Percentiles rank a stretch among this genome's conserved stretches.
These are phyloP conservation scores for Basipetospora chlamydospora DNA, from an alignment of 2,329 filamentous ascomycete genomes.

Conservation along the genomic window DNA sequence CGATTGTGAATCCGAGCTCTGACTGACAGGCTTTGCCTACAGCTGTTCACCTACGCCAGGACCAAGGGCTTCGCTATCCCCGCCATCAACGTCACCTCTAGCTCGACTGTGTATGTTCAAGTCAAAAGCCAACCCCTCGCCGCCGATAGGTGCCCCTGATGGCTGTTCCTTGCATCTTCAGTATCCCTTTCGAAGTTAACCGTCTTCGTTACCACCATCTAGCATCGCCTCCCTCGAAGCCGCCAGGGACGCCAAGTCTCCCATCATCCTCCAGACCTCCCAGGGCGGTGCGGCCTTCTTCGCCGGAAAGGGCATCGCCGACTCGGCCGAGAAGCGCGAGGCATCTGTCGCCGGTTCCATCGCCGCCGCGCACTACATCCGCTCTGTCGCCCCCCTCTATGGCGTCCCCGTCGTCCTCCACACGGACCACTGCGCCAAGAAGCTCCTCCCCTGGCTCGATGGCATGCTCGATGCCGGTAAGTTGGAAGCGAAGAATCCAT, in stretches of 20 bases:
- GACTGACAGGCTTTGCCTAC: not conserved
- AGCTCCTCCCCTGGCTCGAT: conserved; percentile 95
- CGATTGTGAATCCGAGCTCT: no score
- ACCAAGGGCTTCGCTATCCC: conserved; percentile 81
- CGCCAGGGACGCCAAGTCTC: conserved; percentile 78
- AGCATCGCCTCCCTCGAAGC: conserved; percentile 76
- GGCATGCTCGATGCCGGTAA: conserved; percentile 67
- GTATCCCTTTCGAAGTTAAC: no score
- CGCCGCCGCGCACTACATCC: conserved; percentile 87
- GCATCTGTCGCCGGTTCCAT: conserved; percentile 80
- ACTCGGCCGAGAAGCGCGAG: conserved; percentile 51
- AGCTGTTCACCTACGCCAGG: conserved; percentile 80
- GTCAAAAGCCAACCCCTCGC: not conserved
- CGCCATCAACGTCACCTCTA: conserved; percentile 87
- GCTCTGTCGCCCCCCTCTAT: conserved; percentile 55
- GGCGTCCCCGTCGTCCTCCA: conserved; percentile 66
- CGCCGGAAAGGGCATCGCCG: conserved; percentile 76
- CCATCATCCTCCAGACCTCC: conserved; percentile 84
- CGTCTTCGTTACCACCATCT: no score
- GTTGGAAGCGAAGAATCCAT: no score
- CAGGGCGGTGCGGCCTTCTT: conserved; percentile 92
- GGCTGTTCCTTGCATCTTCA: no score
- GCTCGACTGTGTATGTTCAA: conserved; percentile 39
- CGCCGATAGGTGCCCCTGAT: no score
- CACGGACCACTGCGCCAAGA: conserved; percentile 99